A percentile compares a stretch with the other conserved stretches of the same genome.
Evolutionary conservation across 2,329 filamentous ascomycete genomes (phyloP).

Genomic region (Aspergillus novofumigatus): DNA sequence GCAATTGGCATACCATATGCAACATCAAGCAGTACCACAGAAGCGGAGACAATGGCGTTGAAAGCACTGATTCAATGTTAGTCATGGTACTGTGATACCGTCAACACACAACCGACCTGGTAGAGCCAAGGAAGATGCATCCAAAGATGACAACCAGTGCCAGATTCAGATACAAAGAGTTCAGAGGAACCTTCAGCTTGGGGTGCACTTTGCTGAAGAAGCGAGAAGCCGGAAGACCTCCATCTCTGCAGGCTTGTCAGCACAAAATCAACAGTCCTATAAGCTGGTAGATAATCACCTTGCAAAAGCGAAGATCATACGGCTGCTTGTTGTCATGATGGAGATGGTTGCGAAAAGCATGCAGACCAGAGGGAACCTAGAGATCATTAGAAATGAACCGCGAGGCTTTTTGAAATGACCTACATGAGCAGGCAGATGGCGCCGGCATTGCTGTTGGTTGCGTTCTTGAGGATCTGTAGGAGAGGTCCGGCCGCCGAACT

Average conservation of each 20-base stretch:
- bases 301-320: constrained; percentile 34
- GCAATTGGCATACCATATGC: constrained; percentile 71
- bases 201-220: constrained; percentile 61
- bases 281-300: constrained; percentile 15
- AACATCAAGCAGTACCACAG: constrained; percentile 67
- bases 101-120: constrained; percentile 28
- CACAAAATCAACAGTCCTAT: background rate
- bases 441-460: constrained; percentile 58
- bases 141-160: constrained; percentile 64
- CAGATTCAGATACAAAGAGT: constrained; percentile 60
- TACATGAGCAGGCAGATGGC: constrained; percentile 61
- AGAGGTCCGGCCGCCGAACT: constrained; percentile 54
- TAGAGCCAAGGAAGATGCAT: constrained; percentile 64
- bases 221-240: constrained; percentile 60
- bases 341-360: constrained; percentile 30
- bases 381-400: background rate
- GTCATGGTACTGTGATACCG: background rate
- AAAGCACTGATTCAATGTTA: constrained; percentile 50
- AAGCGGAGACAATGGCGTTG: constrained; percentile 66
- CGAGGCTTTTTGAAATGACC: constrained; percentile 3
- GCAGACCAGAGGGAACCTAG: constrained; percentile 28
- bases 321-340: constrained; percentile 34
- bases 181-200: constrained; percentile 60
- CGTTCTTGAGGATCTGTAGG: constrained; percentile 59
- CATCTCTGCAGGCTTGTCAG: constrained; percentile 45